These are phyloP conservation scores for Cladorrhinum samala DNA, from an alignment of 495 filamentous ascomycete genomes.

Conservation along the genomic window DNA sequence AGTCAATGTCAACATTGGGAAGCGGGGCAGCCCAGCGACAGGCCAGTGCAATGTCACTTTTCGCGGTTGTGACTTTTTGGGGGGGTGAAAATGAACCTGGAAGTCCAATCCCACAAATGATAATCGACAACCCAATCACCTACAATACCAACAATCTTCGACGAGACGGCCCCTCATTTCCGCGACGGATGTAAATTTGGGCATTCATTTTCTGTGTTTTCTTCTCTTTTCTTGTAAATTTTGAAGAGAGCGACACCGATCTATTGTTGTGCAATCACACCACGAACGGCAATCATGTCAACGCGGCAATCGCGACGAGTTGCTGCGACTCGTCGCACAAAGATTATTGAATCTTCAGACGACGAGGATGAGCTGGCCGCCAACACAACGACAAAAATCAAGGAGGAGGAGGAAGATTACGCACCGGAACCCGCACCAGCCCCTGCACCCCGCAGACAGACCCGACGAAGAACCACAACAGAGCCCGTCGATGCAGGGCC, in stretches of 20 bases:
- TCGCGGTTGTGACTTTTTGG: conserved; percentile 8
- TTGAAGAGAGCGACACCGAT: background rate
- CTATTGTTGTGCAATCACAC: conserved; percentile 1
- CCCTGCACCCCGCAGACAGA: conserved; percentile 43
- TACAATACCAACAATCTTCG: background rate
- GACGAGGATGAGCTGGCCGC: conserved; percentile 53
- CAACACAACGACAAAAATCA: conserved; percentile 42
- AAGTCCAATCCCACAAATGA: background rate
- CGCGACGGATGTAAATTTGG: background rate
- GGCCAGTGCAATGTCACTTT: conserved; percentile 6
- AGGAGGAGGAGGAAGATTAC: conserved; percentile 54
- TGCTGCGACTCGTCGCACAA: conserved; percentile 60
- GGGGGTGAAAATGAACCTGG: too few relatives aligned
- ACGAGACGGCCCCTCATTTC: background rate
- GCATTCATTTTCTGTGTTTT: background rate
- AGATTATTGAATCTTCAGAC: conserved; percentile 68
- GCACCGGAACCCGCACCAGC: conserved; percentile 78
- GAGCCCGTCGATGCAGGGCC: conserved; percentile 10
- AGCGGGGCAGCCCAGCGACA: conserved; percentile 15
- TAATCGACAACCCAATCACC: background rate
- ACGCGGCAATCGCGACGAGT: conserved; percentile 65
- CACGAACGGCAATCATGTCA: conserved; percentile 43
- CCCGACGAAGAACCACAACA: conserved; percentile 52
- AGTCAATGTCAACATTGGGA: conserved; percentile 21
- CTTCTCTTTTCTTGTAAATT: background rate